Percentiles rank a stretch among this genome's conserved stretches.
phyloP scores from a whole-genome alignment of 768 basidiomycete species.

The Suillus americanus region DNA sequence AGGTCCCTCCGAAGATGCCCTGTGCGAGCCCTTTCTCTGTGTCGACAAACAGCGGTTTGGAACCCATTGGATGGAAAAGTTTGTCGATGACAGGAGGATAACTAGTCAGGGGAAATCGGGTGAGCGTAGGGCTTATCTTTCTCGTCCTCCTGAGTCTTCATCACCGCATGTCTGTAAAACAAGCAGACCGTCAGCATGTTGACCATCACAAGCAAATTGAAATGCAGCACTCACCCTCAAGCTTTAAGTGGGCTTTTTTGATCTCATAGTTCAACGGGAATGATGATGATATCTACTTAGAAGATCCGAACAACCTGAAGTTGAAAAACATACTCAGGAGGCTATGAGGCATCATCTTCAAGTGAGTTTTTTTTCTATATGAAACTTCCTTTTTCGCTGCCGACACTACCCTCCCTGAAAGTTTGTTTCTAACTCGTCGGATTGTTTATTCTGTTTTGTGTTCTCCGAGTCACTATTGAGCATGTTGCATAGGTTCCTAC shows the following conservation, averaged over 20 bases:
- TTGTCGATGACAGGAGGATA: neutral
- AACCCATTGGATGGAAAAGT: conserved; percentile 55
- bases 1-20: neutral
- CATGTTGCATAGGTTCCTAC: conserved; percentile 33
- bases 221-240: neutral
- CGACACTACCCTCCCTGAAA: conserved; percentile 30
- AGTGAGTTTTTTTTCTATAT: neutral
- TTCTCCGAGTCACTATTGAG: conserved; percentile 19
- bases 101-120: neutral
- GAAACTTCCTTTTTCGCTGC: conserved; percentile 53
- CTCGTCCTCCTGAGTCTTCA: neutral
- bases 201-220: neutral
- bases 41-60: conserved; percentile 75
- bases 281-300: neutral
- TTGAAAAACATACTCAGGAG: neutral
- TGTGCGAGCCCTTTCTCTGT: conserved; percentile 52
- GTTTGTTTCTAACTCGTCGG: conserved; percentile 21
- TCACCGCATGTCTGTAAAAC: neutral
- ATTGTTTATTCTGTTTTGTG: conserved; percentile 21
- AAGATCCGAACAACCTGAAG: neutral
- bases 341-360: neutral
- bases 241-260: neutral
- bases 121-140: neutral
- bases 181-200: neutral
- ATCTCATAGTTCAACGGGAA: neutral